Evolutionary conservation across 2,329 filamentous ascomycete genomes (phyloP), one percentile per base, ranked within the genome.

Genomic region (Westerdykella aurantiaca): DNA sequence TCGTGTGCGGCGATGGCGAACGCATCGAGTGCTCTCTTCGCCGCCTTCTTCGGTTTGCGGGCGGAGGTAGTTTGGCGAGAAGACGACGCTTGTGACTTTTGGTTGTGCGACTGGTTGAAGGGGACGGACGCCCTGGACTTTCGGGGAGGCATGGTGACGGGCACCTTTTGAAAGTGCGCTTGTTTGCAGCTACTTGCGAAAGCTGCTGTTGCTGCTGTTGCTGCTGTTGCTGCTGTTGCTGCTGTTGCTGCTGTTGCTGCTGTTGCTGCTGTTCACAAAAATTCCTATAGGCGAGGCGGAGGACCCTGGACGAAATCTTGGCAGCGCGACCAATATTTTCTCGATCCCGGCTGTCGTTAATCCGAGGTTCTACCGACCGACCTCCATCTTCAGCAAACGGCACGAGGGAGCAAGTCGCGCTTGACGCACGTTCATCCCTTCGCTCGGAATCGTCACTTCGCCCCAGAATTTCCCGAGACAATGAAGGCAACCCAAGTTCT

Each of bases 401-500:
- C 34, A 16, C 3, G 33, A 16, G 17, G 17, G 13, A 34, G 33
- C 33, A 31, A 13, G 33, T 25, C 25, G 25, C 25, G 25, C 25
- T 29, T 12, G 11, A 29, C 25, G 4, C 25, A 29, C 25, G 25
- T 29, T 29, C 4, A 29, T 29, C 10, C 25, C 33, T 14, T 21
- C 42, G 33, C 34, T 25, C 37, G 23, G 23, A 17, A 1, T 31
- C 35, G n/a, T 9, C 12, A 12, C 33, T 12, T 13, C 33, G 9
- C 9, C 33, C 13, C 17, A 14, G n/a, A 16, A 23, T 22, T 31
- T 39, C 38, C 38, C 39, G 37, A 34, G 55, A 72, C 65, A 49
- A 87, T 86, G 82, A 78, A 80, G 66, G 79, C 86, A 44, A 86
- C 86, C 13, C 75, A 79, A 60, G 67, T 73, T 51, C 82, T 95